Evolutionary conservation across 352 stramenopile species (phyloP), one percentile per base, ranked within the genome.

Genomic region (Phytophthora chlamydospora): DNA sequence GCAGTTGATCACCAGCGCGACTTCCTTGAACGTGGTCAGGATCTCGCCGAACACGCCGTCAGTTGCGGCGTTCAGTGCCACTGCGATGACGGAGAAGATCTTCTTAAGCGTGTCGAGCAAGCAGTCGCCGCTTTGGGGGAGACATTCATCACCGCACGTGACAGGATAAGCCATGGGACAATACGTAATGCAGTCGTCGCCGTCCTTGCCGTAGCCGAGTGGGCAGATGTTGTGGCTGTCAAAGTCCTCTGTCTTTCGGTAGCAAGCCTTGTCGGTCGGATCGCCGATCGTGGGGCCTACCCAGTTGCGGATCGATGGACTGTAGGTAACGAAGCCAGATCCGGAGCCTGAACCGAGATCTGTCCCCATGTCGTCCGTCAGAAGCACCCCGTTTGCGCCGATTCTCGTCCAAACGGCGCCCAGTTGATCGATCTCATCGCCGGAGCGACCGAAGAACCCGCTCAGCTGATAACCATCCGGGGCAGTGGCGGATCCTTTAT

Each of bases 401-500:
- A 67, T 62, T 36, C 45, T 45, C 2, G 61, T 64, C 53, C 61
- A 69, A 51, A 69, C 64, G 2, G 64, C 72, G 12, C 77, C 77
- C 3, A 87, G 58, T 8, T 62, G 53, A 41, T 83, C 69, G 8
- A 87, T 42, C 12, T 69, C 70, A 32, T 80, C 61, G 2, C 64
- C 72, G 1, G 53, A 43, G 11, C 75, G 72, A 21, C 77, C 77
- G 32, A 75, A 78, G 55, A 87, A 87, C 11, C 62, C 77, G 29
- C 75, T 73, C 44, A 87, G 70, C 47, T 87, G 72, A 14, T 61
- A 87, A 0, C 77, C 77, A 1, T 50, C 42, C 0, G 75, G 75
- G 4, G 77, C 77, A 19, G 58, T 67, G 38, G 74, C 68, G 19
- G 61, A 64, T 11, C 51, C 57, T 17, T 73, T 82, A 21, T 58